Base-by-base conservation (phyloP, 2,329 filamentous ascomycete genomes). In the Curvularia sp. region DNA sequence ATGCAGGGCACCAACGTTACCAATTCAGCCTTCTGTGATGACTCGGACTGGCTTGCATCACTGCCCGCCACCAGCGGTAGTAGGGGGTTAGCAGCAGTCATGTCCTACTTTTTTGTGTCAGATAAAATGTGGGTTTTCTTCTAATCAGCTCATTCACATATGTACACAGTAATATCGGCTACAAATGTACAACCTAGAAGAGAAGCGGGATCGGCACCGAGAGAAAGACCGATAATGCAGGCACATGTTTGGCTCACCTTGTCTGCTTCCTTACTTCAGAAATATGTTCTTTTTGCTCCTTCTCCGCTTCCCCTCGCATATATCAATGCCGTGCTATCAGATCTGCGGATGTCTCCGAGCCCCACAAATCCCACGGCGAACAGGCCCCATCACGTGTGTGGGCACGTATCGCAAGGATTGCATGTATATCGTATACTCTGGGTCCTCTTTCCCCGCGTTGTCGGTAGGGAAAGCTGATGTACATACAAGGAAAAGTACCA, bases 1-100 rank as follows among this genome's bases (percentile, higher is more conserved):
- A 53, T 47, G 48, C 54, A 56, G 54, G 53, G 53, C 41, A 26
- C 30, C 33, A 43, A 26, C 28, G 43, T n/a, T 31, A 9, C 20
- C 12, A 18, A 39, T 9, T 9, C 4, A 20, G 26, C 20, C 22
- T 38, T 28, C 28, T 54, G 51, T 54, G 50, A 54, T 44, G 22
- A 43, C 0, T 26, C 7, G 22, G 13, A 12, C 30, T n/a, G 13
- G 22, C 48, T 22, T 50, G 35, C 48, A 50, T 15, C 41, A 8
- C 41, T 7, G 12, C 18, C 5, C 41, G 13, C 41, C 13, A 7
- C 12, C 41, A 26, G 41, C 22, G 12, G 41, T 10, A 43, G 22
- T 9, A 43, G 22, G 41, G 12, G 18, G 18, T 18, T 18, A 18
- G 12, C 41, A 43, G 41, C 41, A 26, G 20, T 24, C 41, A 26